These are phyloP conservation scores for Aspergillus hortae DNA, from an alignment of 2,329 filamentous ascomycete genomes.

Conservation along the genomic window DNA sequence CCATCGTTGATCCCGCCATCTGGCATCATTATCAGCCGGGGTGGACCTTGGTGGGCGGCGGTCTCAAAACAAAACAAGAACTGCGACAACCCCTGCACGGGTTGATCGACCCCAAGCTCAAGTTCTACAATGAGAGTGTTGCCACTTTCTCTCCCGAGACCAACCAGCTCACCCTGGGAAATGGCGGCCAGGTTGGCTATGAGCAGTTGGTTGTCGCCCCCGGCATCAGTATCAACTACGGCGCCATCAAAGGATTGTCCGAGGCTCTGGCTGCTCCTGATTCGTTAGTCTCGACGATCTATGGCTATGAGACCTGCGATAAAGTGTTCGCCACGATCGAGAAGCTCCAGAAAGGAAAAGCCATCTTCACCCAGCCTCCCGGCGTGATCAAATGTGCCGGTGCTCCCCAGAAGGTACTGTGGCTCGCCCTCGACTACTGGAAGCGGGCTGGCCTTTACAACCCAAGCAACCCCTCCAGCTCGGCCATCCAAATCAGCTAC, in stretches of 20 bases:
- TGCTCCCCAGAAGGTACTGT: conserved; percentile 61
- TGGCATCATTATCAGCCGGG: conserved; percentile 68
- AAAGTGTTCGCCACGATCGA: conserved; percentile 52
- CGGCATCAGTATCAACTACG: conserved; percentile 52
- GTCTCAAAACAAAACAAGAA: conserved; percentile 61
- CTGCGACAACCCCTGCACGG: conserved; percentile 50
- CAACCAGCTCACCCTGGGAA: conserved; percentile 54
- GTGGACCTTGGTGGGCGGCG: conserved; percentile 66
- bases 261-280: conserved; percentile 52
- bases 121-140: conserved; percentile 56
- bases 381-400: conserved; percentile 60
- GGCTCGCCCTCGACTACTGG: conserved; percentile 60
- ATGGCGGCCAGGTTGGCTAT: conserved; percentile 57
- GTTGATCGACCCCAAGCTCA: conserved; percentile 58
- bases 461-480: conserved; percentile 34
- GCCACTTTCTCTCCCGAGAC: conserved; percentile 52
- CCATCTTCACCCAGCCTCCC: conserved; percentile 59
- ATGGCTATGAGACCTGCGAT: conserved; percentile 54
- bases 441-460: conserved; percentile 52
- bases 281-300: conserved; percentile 55
- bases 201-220: conserved; percentile 64
- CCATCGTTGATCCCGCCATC: conserved; percentile 59
- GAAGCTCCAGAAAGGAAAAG: conserved; percentile 48
- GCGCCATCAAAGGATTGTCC: conserved; percentile 53
- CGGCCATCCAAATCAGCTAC: conserved; percentile 52